phyloP scores from a whole-genome alignment of 345 rosid species.

The Arabidopsis suecica region DNA sequence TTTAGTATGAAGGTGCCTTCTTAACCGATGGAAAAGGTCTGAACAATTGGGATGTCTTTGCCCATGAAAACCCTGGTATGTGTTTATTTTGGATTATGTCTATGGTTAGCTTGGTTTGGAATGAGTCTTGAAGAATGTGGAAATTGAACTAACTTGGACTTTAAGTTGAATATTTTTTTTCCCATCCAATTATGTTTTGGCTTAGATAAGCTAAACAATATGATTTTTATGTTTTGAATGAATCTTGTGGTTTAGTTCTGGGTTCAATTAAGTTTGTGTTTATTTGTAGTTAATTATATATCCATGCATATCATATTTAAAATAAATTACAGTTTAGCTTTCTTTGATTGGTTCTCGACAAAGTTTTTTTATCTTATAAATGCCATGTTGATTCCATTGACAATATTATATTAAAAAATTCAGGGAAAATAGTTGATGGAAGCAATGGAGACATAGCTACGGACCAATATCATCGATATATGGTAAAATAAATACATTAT shows the following conservation, averaged over 20 bases:
- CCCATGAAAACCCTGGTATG: slow-evolving; percentile 47
- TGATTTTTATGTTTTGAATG: neutral
- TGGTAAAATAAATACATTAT: slow-evolving; percentile 13
- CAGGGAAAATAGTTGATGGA: slow-evolving; percentile 38
- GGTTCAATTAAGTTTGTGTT: neutral
- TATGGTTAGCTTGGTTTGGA: neutral
- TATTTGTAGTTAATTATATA: neutral
- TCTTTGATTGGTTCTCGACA: neutral
- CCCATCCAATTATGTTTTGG: neutral
- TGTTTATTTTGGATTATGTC: slow-evolving; percentile 2
- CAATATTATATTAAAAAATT: slow-evolving; percentile 8
- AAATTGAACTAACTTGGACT: neutral
- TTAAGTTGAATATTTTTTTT: neutral
- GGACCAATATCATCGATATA: slow-evolving; percentile 38
- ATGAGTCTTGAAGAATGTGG: neutral
- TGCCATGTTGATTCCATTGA: slow-evolving; percentile 14
- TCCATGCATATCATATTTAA: neutral
- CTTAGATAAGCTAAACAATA: neutral
- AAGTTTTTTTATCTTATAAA: neutral
- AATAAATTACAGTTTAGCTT: neutral
- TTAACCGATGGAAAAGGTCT: slow-evolving; percentile 59
- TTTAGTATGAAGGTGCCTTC: slow-evolving; percentile 63
- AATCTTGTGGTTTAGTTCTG: neutral
- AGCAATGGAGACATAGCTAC: slow-evolving; percentile 41
- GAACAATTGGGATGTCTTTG: slow-evolving; percentile 63